phyloP scores from a whole-genome alignment of 108 stramenopile genomes.

The Fistulifera solaris region DNA sequence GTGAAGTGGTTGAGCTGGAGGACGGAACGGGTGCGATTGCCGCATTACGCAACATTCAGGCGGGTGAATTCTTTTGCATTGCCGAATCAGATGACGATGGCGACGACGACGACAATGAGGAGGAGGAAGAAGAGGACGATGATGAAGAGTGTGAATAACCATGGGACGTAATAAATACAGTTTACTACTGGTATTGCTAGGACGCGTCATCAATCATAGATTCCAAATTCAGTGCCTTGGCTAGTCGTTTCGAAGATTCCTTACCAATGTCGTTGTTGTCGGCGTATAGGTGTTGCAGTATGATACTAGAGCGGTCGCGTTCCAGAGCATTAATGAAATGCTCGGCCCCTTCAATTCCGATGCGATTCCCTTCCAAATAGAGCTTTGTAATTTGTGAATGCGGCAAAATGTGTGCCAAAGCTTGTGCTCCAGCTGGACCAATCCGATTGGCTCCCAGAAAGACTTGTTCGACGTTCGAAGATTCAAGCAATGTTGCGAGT shows the following conservation, averaged over 20 bases:
- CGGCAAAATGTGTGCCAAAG: conserved; percentile 15
- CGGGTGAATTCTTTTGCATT: conserved; percentile 83
- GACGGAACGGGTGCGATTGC: conserved; percentile 75
- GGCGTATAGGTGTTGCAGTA: conserved; percentile 21
- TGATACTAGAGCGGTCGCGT: neutral
- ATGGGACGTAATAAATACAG: too few species aligned
- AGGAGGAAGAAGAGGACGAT: conserved; percentile 14
- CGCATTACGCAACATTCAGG: conserved; percentile 38
- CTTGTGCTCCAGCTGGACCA: conserved; percentile 19
- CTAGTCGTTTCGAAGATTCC: conserved; percentile 21
- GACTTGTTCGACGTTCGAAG: conserved; percentile 9
- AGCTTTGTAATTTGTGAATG: conserved; percentile 14
- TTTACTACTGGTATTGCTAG: too few species aligned
- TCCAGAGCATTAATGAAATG: conserved; percentile 14
- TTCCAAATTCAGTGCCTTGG: conserved; percentile 16
- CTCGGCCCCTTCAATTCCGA: conserved; percentile 26
- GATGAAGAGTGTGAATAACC: too few species aligned
- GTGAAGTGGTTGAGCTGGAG: conserved; percentile 62
- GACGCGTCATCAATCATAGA: too few species aligned
- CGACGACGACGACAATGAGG: conserved; percentile 22
- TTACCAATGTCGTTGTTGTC: conserved; percentile 13
- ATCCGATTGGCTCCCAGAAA: conserved; percentile 21
- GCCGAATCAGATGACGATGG: conserved; percentile 58
- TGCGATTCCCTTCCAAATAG: conserved; percentile 29
- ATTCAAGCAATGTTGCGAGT: conserved; percentile 6